Evolutionary conservation across 192 early-diverging fungal genomes (phyloP).

Genomic region (Physocladia obscura): DNA sequence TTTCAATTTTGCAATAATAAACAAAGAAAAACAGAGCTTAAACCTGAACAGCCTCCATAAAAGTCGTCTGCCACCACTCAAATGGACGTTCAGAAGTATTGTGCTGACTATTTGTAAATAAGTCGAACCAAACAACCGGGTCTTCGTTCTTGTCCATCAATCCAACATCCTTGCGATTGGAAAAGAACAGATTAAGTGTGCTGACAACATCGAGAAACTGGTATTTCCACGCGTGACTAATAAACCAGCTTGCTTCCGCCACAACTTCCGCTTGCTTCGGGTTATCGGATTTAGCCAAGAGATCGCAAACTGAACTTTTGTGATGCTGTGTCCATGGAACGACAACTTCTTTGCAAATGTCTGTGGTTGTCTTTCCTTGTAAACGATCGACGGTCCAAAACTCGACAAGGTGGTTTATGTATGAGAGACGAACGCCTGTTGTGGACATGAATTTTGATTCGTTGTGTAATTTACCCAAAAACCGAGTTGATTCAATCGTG

Average conservation of each 20-base stretch:
- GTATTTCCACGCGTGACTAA: conserved; percentile 36
- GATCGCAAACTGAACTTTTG: background rate
- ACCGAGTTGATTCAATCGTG: no score
- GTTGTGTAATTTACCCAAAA: no score
- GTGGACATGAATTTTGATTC: no score
- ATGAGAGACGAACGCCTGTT: conserved; percentile 10
- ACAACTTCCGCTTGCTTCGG: background rate
- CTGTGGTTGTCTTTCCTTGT: conserved; percentile 17
- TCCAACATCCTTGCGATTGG: background rate
- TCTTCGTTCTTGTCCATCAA: background rate
- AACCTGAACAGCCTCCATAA: conserved; percentile 22
- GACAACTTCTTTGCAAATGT: conserved; percentile 10
- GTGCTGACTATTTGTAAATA: conserved; percentile 32
- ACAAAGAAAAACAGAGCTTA: no score
- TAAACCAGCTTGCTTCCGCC: conserved; percentile 17
- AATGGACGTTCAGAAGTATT: background rate
- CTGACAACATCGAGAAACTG: conserved; percentile 33
- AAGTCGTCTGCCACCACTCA: conserved; percentile 26
- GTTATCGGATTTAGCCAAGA: background rate
- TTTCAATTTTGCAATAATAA: no score
- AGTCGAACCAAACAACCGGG: conserved; percentile 31
- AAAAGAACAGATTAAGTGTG: conserved; percentile 14
- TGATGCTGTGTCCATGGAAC: background rate
- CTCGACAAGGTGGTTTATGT: background rate
- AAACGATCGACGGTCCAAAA: background rate